phyloP scores from a whole-genome alignment of 1,284 basidiomycete genomes.

The Cystobasidium sp. region DNA sequence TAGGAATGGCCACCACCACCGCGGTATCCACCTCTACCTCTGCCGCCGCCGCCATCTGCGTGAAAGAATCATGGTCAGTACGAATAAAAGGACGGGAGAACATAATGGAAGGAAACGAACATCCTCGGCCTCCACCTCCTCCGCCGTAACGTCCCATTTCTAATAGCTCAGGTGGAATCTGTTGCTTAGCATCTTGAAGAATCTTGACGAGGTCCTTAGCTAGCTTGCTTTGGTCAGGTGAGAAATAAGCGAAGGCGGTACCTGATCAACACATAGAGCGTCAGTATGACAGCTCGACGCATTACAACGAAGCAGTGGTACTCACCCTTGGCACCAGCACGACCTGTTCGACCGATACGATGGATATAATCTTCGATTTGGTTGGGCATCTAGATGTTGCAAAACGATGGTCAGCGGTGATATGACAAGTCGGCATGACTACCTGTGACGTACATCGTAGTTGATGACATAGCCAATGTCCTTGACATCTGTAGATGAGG shows the following conservation, averaged over 20 bases:
- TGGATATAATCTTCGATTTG: constrained; percentile 53
- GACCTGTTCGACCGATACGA: constrained; percentile 79
- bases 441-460: constrained; percentile 29
- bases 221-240: constrained; percentile 76
- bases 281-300: background rate
- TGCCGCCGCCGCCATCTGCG: constrained; percentile 50
- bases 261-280: constrained; percentile 37
- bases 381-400: constrained; percentile 48
- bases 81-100: too few relatives aligned
- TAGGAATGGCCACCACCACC: constrained; percentile 54
- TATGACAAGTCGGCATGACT: background rate
- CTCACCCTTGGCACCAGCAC: constrained; percentile 61
- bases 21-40: constrained; percentile 56
- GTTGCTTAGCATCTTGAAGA: constrained; percentile 85
- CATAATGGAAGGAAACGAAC: constrained; percentile 34
- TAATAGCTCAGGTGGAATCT: constrained; percentile 84
- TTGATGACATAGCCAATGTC: constrained; percentile 76
- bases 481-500: constrained; percentile 61
- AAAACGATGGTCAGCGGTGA: background rate
- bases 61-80: background rate
- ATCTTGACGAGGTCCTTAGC: constrained; percentile 90
- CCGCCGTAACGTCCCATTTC: constrained; percentile 72
- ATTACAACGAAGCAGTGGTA: background rate
- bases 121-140: constrained; percentile 51
- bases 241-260: constrained; percentile 52